A percentile compares a stretch with the other conserved stretches of the same genome.
Conservation (phyloP, 2,329 filamentous ascomycete species). For the Stagonosporopsis cucurbitacearum region DNA sequence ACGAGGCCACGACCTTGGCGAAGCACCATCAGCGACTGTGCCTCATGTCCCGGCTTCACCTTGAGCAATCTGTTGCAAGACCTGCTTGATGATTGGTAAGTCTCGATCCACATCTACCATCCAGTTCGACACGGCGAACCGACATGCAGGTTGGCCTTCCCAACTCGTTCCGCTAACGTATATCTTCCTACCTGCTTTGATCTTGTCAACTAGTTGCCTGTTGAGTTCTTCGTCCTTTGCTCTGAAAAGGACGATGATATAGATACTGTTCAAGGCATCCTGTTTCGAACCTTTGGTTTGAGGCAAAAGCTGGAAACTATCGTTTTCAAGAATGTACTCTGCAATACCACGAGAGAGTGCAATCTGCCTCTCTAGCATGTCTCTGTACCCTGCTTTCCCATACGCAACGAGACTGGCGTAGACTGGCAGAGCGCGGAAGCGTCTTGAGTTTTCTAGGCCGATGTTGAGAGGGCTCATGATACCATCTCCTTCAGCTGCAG, state of each 20-base stretch:
- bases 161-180: constrained; percentile 85
- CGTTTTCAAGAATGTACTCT: constrained; percentile 64
- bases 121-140: constrained; percentile 91
- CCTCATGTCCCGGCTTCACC: background rate
- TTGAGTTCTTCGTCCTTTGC: constrained; percentile 72
- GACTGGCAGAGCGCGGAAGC: constrained; percentile 88
- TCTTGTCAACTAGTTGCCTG: constrained; percentile 67
- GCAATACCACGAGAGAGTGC: constrained; percentile 72
- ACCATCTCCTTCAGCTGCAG: constrained; percentile 43
- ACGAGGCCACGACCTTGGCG: background rate
- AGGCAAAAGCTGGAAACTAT: constrained; percentile 72
- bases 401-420: constrained; percentile 81
- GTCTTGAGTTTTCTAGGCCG: constrained; percentile 87
- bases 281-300: constrained; percentile 43
- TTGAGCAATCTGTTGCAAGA: constrained; percentile 58
- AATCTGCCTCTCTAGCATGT: constrained; percentile 76
- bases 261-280: constrained; percentile 60
- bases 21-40: background rate
- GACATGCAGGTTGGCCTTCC: constrained; percentile 73
- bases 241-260: constrained; percentile 78
- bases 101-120: constrained; percentile 73
- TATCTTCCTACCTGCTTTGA: constrained; percentile 76
- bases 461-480: constrained; percentile 86
- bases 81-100: constrained; percentile 66
- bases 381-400: constrained; percentile 70